Base-by-base conservation (phyloP, 495 filamentous ascomycete genomes). In the Hypoxylon rickii region DNA sequence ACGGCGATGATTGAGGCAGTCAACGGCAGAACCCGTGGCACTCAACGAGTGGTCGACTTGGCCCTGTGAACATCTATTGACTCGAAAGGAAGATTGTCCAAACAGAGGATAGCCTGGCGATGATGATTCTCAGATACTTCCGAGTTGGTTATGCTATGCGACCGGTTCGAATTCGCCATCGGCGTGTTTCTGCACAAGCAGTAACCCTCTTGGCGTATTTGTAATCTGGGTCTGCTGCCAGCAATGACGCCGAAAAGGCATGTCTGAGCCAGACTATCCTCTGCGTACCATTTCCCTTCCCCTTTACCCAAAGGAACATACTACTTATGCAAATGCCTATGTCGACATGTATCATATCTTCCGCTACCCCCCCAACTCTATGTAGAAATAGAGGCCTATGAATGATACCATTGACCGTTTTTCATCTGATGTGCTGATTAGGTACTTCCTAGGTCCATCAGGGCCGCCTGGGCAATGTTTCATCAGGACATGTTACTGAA, bases 1-100 rank as follows among this genome's bases (percentile, higher is more conserved):
- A 94, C 89, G 7, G 90, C 90, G 7, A 95, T 91, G 70, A 93
- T 95, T 84, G 86, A 90, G 65, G 72, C 69, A 21, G 4, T 22
- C 8, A 66, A 52, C 18, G 87, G 90, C 10, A 83, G 75, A 54
- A 84, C 77, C 11, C 91, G 87, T 65, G 90, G 90, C 1, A 93
- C 89, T 7, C 67, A 73, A 43, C 73, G 24, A 71, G 82, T 51
- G 72, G 73, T 1, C 73, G 51, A 66, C 43, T 18, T 54, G 41
- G 32, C 20, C n/a, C n/a, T 3, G 19, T 38, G 6, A 21, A 12
- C 3, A 5, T 4, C 24, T 29, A 29, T n/a, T n/a, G n/a, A n/a
- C n/a, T n/a, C n/a, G n/a, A n/a, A n/a, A n/a, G n/a, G n/a, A n/a
- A n/a, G n/a, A n/a, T n/a, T n/a, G n/a, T n/a, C n/a, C n/a, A n/a